Base-by-base conservation (phyloP, 176 grass and related monocot species). In the Areca catechu region DNA sequence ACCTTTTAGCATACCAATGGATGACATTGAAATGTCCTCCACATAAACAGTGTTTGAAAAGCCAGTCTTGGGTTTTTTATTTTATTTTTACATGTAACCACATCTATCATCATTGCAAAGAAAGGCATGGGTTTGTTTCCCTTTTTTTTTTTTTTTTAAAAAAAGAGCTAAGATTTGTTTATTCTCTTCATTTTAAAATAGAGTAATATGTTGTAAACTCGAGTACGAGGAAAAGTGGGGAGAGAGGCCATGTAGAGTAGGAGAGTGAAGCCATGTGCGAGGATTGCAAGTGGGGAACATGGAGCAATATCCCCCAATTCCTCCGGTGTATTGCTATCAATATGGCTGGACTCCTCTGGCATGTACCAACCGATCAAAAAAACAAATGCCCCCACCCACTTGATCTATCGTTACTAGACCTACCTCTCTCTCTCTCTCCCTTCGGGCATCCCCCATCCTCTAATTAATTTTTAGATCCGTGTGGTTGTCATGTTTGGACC, bases 281-380 rank as follows among this genome's bases (percentile, higher is more conserved):
- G 14, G 24, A 24, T 5, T 68, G 18, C 65, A 68, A 56, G 52
- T 68, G 65, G 65, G 65, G 52, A 68, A 67, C 64, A 54, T 68
- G 65, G 52, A 56, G 52, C 65, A 68, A 37, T 37, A 30, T 68
- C 50, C 49, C 27, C 23, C 21, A 15, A 47, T 54, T 7, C 18
- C 3, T 54, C 6, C 14, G 22, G 17, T 50, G 10, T 68, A 56
- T 56, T 48, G 66, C 27, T 57, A 56, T 20, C 49, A 65, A 50
- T 27, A 23, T 43, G 34, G 34, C 34, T 43, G 34, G 9, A 43
- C 9, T 43, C 34, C 34, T 43, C 34, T 10, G 30, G 30, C 30
- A 34, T 34, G 30, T 7, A 30, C 29, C 29, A 30, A 30, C 29
- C 7, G 29, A 7, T 7, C 5, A 34, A 34, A 6, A 7, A 34